These are phyloP conservation scores for Cryptomeria japonica DNA, from an alignment of 75 land plant genomes.

Conservation along the genomic window DNA sequence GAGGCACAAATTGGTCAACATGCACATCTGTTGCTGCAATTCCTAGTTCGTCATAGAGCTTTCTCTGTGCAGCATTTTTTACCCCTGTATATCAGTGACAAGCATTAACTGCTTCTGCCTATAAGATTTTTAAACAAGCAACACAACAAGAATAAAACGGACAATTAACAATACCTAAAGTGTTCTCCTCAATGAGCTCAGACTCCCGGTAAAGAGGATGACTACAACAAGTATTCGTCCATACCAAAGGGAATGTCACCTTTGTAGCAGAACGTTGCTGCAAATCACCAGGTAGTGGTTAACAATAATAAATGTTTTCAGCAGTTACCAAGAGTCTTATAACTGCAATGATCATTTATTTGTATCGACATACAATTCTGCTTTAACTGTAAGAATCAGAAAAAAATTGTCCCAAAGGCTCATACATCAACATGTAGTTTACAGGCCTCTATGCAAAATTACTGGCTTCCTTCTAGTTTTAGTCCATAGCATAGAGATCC, in stretches of 20 bases:
- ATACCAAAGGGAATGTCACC: slow-evolving; percentile 95
- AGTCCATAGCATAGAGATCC: not conserved
- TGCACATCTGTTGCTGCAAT: slow-evolving; percentile 87
- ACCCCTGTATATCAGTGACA: slow-evolving; percentile 56
- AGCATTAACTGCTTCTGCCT: not conserved
- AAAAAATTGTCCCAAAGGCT: not conserved
- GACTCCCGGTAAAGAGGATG: slow-evolving; percentile 98
- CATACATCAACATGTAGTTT: not conserved
- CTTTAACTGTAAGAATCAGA: not conserved
- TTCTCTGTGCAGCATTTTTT: slow-evolving; percentile 99
- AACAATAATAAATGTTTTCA: not conserved
- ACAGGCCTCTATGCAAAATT: not conserved
- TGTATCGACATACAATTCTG: not conserved
- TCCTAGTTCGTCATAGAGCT: slow-evolving; percentile 96
- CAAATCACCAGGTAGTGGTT: not conserved
- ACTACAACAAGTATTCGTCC: slow-evolving; percentile 99
- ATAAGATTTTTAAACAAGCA: not conserved
- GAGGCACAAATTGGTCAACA: slow-evolving; percentile 77
- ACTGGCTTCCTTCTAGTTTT: not conserved
- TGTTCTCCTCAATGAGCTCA: slow-evolving; percentile 81
- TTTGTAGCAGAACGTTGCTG: slow-evolving; percentile 98
- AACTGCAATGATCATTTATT: not conserved
- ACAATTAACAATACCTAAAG: slow-evolving; percentile 54
- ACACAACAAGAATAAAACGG: not conserved
- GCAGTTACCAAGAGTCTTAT: not conserved